A percentile compares a stretch with the other conserved stretches of the same genome.
Conservation (phyloP, 176 grass and related monocot species). For the Aegilops longissima region DNA sequence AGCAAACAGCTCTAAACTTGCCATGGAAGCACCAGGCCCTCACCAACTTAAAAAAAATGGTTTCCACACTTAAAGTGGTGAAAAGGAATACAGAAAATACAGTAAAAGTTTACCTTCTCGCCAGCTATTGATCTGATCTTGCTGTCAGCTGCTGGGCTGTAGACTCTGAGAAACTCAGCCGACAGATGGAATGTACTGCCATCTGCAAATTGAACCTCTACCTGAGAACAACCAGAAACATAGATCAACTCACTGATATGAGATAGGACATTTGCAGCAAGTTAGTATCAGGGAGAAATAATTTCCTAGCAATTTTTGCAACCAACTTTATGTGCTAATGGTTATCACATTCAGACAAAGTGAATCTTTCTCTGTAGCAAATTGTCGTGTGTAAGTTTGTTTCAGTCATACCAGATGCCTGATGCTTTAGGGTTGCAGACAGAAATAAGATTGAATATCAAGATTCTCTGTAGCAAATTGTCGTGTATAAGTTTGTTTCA, state of each 20-base stretch:
- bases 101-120: slow-evolving; percentile 68
- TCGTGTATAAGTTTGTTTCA: neutral
- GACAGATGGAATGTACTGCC: slow-evolving; percentile 70
- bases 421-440: neutral
- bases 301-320: neutral
- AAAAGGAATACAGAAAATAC: neutral
- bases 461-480: neutral
- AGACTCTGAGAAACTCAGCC: slow-evolving; percentile 90
- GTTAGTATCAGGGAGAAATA: neutral
- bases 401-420: neutral
- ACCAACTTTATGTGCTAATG: neutral
- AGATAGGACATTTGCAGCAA: neutral
- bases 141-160: slow-evolving; percentile 82
- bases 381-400: neutral
- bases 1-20: slow-evolving; percentile 22
- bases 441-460: neutral
- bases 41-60: neutral
- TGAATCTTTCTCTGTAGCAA: neutral
- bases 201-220: slow-evolving; percentile 79
- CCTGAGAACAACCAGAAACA: slow-evolving; percentile 38
- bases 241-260: neutral
- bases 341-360: neutral
- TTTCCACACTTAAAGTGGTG: neutral
- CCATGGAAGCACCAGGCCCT: neutral
- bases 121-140: slow-evolving; percentile 87